Conservation (phyloP, 495 filamentous ascomycete genomes). For the Tuber microsphaerosporum region DNA sequence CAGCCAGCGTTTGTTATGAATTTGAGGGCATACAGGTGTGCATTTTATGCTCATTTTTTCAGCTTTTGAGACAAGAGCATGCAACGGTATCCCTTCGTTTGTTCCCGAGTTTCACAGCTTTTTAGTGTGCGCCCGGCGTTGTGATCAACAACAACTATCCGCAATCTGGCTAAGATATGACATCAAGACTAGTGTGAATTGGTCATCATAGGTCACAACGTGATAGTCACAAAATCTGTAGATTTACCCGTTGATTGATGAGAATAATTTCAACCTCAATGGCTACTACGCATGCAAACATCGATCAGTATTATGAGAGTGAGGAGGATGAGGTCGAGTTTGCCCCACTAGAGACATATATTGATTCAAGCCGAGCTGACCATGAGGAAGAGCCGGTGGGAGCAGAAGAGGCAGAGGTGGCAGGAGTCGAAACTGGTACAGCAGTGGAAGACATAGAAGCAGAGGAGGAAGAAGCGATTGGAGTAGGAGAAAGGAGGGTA, state of each 20-base stretch:
- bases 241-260: too few species aligned
- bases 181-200: too few species aligned
- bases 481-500: conserved; percentile 29
- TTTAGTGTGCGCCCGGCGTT: too few species aligned
- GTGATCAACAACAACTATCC: too few species aligned
- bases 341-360: not conserved
- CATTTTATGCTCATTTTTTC: not conserved
- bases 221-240: too few species aligned
- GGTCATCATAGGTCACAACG: too few species aligned
- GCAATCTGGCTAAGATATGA: too few species aligned
- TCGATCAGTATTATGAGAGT: not conserved
- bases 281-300: too few species aligned
- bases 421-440: not conserved
- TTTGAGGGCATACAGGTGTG: not conserved
- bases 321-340: not conserved
- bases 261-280: too few species aligned
- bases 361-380: conserved; percentile 2
- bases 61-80: not conserved
- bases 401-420: conserved; percentile 17
- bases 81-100: too few species aligned
- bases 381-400: conserved; percentile 10
- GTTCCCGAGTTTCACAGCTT: too few species aligned
- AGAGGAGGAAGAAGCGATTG: conserved; percentile 38
- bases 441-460: conserved; percentile 31
- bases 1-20: not conserved